These are phyloP conservation scores for Mimosa bimucronata DNA, from an alignment of 306 rosid species.

Conservation along the genomic window DNA sequence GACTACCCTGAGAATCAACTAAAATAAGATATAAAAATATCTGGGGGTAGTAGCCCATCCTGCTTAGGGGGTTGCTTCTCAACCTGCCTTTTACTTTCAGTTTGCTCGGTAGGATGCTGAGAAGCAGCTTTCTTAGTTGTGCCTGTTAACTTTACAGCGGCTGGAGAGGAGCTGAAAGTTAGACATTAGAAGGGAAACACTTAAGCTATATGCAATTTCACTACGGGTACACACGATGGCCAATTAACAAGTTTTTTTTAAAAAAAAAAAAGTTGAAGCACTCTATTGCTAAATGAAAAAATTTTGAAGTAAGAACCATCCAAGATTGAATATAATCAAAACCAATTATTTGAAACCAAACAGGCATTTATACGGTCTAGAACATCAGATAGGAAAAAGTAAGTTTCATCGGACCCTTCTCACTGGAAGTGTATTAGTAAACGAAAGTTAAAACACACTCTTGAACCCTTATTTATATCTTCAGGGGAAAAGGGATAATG, in stretches of 20 bases:
- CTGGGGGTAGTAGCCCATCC: constrained; percentile 20
- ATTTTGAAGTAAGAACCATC: neutral
- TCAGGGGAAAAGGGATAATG: too few species aligned
- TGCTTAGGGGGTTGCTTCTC: constrained; percentile 15
- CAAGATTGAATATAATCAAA: neutral
- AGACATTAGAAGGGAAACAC: constrained; percentile 26
- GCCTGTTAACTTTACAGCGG: constrained; percentile 30
- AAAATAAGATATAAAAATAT: neutral
- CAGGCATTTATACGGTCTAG: too few species aligned
- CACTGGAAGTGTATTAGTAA: too few species aligned
- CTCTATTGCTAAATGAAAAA: neutral
- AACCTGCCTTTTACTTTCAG: constrained; percentile 45
- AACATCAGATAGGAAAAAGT: neutral
- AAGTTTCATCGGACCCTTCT: too few species aligned
- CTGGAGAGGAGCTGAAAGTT: constrained; percentile 3
- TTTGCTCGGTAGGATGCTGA: constrained; percentile 46
- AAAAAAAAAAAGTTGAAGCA: too few species aligned
- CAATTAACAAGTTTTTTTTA: neutral
- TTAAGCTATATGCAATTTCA: neutral
- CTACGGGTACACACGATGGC: constrained; percentile 3
- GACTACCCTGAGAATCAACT: constrained; percentile 18
- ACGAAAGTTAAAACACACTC: too few species aligned
- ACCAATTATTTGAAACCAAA: too few species aligned
- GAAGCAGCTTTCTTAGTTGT: constrained; percentile 48
- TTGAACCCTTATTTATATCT: too few species aligned